phyloP scores from a whole-genome alignment of 1,139 yeast genomes.

The Protomyces pachydermus region DNA sequence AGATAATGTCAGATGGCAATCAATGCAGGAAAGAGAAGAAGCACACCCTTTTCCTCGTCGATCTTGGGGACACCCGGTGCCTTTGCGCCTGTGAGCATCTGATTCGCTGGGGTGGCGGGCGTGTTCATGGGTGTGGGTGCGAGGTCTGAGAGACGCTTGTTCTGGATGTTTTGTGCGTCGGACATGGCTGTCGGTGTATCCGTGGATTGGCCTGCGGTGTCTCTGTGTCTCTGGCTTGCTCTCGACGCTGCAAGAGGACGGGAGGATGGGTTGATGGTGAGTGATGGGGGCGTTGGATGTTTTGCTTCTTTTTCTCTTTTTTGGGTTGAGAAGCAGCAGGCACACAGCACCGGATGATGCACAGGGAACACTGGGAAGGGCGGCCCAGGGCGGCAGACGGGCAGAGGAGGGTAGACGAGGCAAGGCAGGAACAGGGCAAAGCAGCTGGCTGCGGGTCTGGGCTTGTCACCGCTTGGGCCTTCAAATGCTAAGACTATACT shows the following conservation, averaged over 20 bases:
- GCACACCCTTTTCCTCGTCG: constrained; percentile 52
- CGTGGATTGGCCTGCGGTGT: not conserved
- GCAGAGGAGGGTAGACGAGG: too few species aligned
- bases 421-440: too few species aligned
- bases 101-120: constrained; percentile 80
- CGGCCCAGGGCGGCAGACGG: too few species aligned
- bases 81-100: constrained; percentile 57
- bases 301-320: too few species aligned
- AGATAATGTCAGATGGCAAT: not conserved
- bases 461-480: too few species aligned
- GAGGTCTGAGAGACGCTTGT: constrained; percentile 60
- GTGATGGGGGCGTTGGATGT: not conserved
- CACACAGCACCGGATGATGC: too few species aligned
- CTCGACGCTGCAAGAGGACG: not conserved
- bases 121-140: constrained; percentile 99
- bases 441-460: too few species aligned
- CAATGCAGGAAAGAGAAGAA: not conserved
- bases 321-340: too few species aligned
- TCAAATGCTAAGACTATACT: too few species aligned
- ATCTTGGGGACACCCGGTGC: constrained; percentile 76
- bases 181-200: not conserved
- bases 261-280: not conserved
- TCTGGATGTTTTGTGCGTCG: constrained; percentile 44
- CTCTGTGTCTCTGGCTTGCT: not conserved
- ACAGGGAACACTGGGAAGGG: too few species aligned